Evolutionary conservation across 805 yeast genomes (phyloP).

Genomic region (Phaffomyces opuntiae): DNA sequence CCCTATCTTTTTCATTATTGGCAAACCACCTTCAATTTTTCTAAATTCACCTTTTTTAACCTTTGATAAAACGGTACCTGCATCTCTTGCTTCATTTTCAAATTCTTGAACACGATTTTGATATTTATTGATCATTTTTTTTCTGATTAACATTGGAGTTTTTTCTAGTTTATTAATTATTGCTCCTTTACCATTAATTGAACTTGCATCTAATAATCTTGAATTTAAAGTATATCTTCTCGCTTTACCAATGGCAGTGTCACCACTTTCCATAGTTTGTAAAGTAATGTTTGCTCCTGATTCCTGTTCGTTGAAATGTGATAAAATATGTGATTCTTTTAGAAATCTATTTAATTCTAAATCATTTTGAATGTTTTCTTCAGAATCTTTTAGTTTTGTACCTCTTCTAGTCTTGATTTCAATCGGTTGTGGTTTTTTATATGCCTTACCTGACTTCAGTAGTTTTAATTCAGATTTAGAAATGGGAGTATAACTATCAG

Average conservation of each 20-base stretch:
- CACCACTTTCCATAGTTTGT: constrained; percentile 44
- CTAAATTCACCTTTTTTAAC: constrained; percentile 62
- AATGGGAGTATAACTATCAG: constrained; percentile 23
- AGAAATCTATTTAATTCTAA: constrained; percentile 64
- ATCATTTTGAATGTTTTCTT: constrained; percentile 59
- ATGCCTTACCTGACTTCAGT: constrained; percentile 49
- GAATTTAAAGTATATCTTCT: constrained; percentile 56
- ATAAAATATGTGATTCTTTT: constrained; percentile 61
- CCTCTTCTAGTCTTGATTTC: neutral
- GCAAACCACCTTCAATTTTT: constrained; percentile 31
- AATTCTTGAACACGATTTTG: constrained; percentile 43
- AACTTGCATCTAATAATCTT: constrained; percentile 44
- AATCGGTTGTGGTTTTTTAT: constrained; percentile 21
- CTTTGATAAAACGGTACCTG: constrained; percentile 81
- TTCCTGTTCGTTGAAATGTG: constrained; percentile 26
- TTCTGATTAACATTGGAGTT: constrained; percentile 85
- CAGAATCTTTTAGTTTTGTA: constrained; percentile 28
- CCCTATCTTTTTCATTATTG: constrained; percentile 34
- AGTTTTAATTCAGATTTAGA: constrained; percentile 45
- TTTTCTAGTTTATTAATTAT: constrained; percentile 45
- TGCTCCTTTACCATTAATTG: constrained; percentile 32
- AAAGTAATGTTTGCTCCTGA: constrained; percentile 62
- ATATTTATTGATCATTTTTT: constrained; percentile 67
- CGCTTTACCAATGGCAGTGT: constrained; percentile 50
- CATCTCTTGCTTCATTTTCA: constrained; percentile 78